A percentile compares a stretch with the other conserved stretches of the same genome.
phyloP scores from a whole-genome alignment of 2,329 filamentous ascomycete genomes.

The Berkeleyomyces basicola region DNA sequence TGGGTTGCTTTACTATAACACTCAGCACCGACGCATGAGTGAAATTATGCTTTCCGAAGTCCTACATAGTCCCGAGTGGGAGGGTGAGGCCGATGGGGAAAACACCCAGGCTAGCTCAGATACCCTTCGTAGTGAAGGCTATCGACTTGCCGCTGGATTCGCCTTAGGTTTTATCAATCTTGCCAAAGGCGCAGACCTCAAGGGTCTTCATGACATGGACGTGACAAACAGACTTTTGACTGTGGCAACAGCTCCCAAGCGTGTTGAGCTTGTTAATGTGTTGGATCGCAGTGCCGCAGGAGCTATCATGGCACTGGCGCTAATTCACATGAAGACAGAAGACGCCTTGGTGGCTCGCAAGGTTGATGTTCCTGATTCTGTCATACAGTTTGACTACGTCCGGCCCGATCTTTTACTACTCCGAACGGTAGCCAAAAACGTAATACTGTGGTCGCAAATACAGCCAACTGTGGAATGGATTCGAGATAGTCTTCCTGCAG shows the following conservation, averaged over 20 bases:
- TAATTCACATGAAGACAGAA: conserved; percentile 96
- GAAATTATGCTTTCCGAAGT: conserved; percentile 98
- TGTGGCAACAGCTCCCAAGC: conserved; percentile 75
- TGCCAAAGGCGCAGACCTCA: conserved; percentile 73
- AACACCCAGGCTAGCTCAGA: conserved; percentile 71
- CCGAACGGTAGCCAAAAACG: conserved; percentile 70
- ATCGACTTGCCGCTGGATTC: conserved; percentile 84
- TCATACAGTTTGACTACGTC: conserved; percentile 87
- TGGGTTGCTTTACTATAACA: conserved; percentile 82
- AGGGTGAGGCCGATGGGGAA: not conserved
- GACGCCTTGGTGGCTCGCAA: conserved; percentile 75
- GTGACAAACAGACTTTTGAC: conserved; percentile 76
- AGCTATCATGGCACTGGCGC: conserved; percentile 74
- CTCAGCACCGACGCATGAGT: conserved; percentile 94
- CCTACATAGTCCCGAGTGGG: conserved; percentile 42
- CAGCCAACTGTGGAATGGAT: conserved; percentile 61
- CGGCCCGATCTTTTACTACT: conserved; percentile 84
- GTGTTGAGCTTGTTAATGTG: conserved; percentile 81
- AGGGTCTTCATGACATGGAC: conserved; percentile 83
- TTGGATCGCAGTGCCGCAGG: conserved; percentile 84
- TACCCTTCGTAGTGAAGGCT: conserved; percentile 81
- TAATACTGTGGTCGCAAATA: conserved; percentile 87
- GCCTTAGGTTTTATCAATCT: conserved; percentile 89
- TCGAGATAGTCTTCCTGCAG: conserved; percentile 49
- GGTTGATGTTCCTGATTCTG: conserved; percentile 79